Evolutionary conservation across 495 filamentous ascomycete species (phyloP), one percentile per base, ranked within the genome.

Genomic region (Talaromyces stipitatus): DNA sequence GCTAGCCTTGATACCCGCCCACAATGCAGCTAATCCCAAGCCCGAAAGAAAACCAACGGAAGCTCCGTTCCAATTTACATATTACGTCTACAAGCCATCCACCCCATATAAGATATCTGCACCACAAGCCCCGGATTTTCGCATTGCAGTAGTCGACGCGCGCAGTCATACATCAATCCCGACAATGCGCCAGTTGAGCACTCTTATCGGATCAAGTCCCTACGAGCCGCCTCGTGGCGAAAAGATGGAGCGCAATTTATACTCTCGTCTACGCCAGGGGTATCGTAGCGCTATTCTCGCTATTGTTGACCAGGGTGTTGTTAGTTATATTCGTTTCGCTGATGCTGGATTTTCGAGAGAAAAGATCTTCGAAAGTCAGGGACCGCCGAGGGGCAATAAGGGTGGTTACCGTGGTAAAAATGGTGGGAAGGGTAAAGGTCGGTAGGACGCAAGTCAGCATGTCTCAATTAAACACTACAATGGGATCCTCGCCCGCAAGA

Each of bases 291-390:
- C 91, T 6, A 73, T 96, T 50, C 62, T 98, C 16, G 94, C 92
- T 0, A 82, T 97, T 4, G 89, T 96, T 8, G 94, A 97, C 64
- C 79, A 90, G 56, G 94, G 94, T 0, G 78, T 98, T 27, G 86
- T 91, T 28, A 97, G 91, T 65, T 98, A 89, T 66, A 69, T 96
- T 50, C 79, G 88, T 32, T 72, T 96, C 54, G 84, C 77, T 7
- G 91, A 97, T 72, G 85, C 84, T 10, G 86, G 81, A 11, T 96
- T 97, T 70, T 85, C 78, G 23, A 83, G 82, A 58, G 91, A 95
- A 70, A 81, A 70, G 70, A 52, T 95, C 16, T 92, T 81, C 62
- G 78, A 83, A 29, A 48, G 54, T 6, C 62, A 64, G 59, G 58
- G 57, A 51, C 58, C 29, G 4, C 61, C 63, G 4, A 47, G 46